Evolutionary conservation across 352 stramenopile species (phyloP).

Genomic region (Globisporangium alternatum): DNA sequence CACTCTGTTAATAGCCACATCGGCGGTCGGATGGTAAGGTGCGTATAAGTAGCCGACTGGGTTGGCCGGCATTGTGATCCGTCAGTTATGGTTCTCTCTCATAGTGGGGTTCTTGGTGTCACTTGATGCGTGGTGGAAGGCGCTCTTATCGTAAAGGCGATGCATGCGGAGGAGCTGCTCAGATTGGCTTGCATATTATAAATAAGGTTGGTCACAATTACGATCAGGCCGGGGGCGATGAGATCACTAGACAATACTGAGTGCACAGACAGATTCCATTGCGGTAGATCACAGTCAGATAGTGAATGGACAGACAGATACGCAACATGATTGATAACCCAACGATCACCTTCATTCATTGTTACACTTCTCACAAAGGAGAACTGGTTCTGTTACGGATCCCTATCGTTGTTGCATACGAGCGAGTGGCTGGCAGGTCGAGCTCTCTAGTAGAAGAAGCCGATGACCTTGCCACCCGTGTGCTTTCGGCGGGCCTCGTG

Average conservation of each 20-base stretch:
- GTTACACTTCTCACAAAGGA: neutral
- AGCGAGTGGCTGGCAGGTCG: neutral
- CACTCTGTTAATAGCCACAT: neutral
- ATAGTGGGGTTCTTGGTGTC: neutral
- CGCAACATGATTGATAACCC: neutral
- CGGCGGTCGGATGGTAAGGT: neutral
- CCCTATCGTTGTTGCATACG: conserved; percentile 10
- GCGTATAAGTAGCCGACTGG: neutral
- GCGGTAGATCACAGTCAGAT: neutral
- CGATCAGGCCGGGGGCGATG: neutral
- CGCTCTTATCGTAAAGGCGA: neutral
- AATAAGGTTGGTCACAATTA: neutral
- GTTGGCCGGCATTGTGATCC: neutral
- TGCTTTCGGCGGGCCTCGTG: conserved; percentile 98
- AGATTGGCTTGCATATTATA: neutral
- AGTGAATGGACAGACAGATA: neutral
- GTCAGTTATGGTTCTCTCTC: neutral
- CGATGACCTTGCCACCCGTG: conserved; percentile 99
- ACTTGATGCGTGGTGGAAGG: no score
- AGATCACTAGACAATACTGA: no score
- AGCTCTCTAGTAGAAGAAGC: conserved; percentile 98
- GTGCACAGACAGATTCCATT: neutral
- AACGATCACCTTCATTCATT: conserved; percentile 19
- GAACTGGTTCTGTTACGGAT: conserved; percentile 16
- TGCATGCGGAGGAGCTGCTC: neutral